These are phyloP conservation scores for Hypocreales sp. DNA, from an alignment of 2,329 filamentous ascomycete species.

Conservation along the genomic window DNA sequence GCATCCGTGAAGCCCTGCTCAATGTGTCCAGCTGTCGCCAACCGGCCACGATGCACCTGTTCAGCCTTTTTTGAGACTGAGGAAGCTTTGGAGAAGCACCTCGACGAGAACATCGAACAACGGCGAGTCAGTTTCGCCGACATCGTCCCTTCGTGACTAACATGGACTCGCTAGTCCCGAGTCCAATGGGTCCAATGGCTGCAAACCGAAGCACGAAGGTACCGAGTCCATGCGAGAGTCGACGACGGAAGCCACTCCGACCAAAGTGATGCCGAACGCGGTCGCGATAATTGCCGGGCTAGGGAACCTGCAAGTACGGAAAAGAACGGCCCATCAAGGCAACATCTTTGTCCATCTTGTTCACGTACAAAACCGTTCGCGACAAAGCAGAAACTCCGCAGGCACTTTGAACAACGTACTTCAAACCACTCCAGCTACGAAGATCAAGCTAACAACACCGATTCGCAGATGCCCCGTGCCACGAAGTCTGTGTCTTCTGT, in stretches of 20 bases:
- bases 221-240: background rate
- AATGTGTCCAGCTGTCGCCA: background rate
- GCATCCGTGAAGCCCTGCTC: too few relatives aligned
- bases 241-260: background rate
- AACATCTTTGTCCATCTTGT: slow-evolving; percentile 1
- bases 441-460: background rate
- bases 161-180: background rate
- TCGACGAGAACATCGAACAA: slow-evolving; percentile 1
- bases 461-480: slow-evolving; percentile 1
- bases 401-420: slow-evolving; percentile 1
- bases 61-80: slow-evolving; percentile 1
- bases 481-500: slow-evolving; percentile 1
- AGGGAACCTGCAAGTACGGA: background rate
- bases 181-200: slow-evolving; percentile 1
- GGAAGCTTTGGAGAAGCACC: slow-evolving; percentile 1
- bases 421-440: background rate
- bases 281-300: too few relatives aligned
- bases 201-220: slow-evolving; percentile 1
- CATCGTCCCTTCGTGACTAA: background rate
- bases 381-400: slow-evolving; percentile 1
- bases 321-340: background rate
- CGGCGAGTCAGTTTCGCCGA: background rate
- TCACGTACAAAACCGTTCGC: slow-evolving; percentile 1
- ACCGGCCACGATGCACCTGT: slow-evolving; percentile 1
- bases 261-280: background rate